These are phyloP conservation scores for Waltergamsia citrina DNA, from an alignment of 2,329 filamentous ascomycete genomes.

Conservation along the genomic window DNA sequence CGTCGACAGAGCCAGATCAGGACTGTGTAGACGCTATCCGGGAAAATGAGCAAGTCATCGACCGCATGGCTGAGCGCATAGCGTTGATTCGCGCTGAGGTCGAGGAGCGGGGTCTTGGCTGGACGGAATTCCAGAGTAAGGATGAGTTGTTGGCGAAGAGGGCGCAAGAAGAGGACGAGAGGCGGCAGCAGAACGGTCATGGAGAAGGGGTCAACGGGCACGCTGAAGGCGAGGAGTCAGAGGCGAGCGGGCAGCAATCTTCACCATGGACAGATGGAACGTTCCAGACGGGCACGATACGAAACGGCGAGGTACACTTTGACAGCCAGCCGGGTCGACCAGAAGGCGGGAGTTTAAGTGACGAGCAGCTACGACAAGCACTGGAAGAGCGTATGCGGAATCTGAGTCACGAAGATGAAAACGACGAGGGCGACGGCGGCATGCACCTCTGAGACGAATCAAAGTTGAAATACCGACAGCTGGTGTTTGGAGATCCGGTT, in stretches of 20 bases:
- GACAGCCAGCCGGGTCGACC: slow-evolving; percentile 17
- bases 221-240: slow-evolving; percentile 7
- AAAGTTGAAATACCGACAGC: no score
- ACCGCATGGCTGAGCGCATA: slow-evolving; percentile 57
- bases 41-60: slow-evolving; percentile 63
- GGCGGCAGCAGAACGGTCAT: background rate
- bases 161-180: background rate
- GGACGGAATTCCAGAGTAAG: slow-evolving; percentile 44
- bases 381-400: slow-evolving; percentile 45
- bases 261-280: slow-evolving; percentile 54
- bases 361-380: slow-evolving; percentile 48
- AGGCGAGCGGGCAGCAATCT: slow-evolving; percentile 14
- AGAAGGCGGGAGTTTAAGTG: slow-evolving; percentile 39
- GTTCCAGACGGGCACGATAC: slow-evolving; percentile 50
- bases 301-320: slow-evolving; percentile 38
- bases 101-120: slow-evolving; percentile 43
- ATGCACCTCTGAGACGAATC: slow-evolving; percentile 54
- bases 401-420: slow-evolving; percentile 31
- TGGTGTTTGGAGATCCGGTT: no score
- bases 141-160: slow-evolving; percentile 28
- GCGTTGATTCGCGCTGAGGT: slow-evolving; percentile 56
- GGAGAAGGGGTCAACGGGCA: background rate
- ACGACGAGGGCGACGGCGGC: slow-evolving; percentile 41
- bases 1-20: slow-evolving; percentile 37
- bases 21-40: slow-evolving; percentile 66